Conservation (phyloP, 257 asterid species). For the Penstemon eatonii region DNA sequence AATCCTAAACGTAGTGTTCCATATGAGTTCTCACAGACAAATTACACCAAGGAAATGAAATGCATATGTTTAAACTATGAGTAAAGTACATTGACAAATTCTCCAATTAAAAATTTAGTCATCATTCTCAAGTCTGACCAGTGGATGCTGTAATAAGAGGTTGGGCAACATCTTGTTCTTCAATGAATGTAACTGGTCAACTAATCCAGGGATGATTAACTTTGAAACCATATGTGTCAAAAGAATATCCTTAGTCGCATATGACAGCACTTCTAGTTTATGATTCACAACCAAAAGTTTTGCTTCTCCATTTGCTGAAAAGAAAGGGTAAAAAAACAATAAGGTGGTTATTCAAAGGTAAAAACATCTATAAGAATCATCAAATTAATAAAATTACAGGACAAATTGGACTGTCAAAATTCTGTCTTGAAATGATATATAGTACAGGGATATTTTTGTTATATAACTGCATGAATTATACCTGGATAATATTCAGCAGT, state of each 20-base stretch:
- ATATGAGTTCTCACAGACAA: slow-evolving; percentile 10
- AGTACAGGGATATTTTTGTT: slow-evolving; percentile 2
- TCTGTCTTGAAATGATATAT: slow-evolving; percentile 18
- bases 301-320: slow-evolving; percentile 67
- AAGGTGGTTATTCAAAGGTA: slow-evolving; percentile 20
- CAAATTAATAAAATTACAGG: slow-evolving; percentile 14
- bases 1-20: slow-evolving; percentile 7
- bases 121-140: slow-evolving; percentile 43
- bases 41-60: slow-evolving; percentile 10
- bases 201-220: slow-evolving; percentile 78
- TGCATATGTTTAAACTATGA: neutral
- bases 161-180: slow-evolving; percentile 59
- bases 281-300: slow-evolving; percentile 66
- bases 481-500: slow-evolving; percentile 89
- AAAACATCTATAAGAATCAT: slow-evolving; percentile 9
- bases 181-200: slow-evolving; percentile 69
- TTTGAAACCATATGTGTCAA: slow-evolving; percentile 58
- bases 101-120: neutral
- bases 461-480: slow-evolving; percentile 26
- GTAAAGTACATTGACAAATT: neutral
- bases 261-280: slow-evolving; percentile 75
- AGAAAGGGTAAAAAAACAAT: slow-evolving; percentile 22
- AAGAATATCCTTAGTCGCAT: slow-evolving; percentile 64
- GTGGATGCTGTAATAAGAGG: slow-evolving; percentile 58
- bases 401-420: neutral